Conservation (phyloP, 75 land plant genomes). For the Chamaecyparis obtusa region DNA sequence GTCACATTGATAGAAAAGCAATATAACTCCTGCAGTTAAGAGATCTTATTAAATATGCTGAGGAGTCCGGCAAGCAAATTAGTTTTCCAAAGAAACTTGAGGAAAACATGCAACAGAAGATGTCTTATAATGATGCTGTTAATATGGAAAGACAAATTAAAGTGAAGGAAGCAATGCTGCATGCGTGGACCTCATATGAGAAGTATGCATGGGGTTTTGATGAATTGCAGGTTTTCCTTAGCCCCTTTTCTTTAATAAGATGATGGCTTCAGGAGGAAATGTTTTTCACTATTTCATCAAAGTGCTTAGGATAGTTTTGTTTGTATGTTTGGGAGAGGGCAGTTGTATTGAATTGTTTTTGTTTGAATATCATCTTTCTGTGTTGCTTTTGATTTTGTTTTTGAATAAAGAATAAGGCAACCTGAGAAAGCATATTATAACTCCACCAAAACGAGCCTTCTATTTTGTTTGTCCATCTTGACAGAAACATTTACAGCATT, state of each 20-base stretch:
- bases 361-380: not conserved
- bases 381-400: not conserved
- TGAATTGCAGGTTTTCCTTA: slow-evolving; percentile 75
- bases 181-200: slow-evolving; percentile 95
- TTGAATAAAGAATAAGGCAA: not conserved
- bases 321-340: not conserved
- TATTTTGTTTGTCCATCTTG: not conserved
- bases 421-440: not conserved
- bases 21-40: slow-evolving; percentile 18
- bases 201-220: slow-evolving; percentile 98
- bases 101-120: not conserved
- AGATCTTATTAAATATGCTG: slow-evolving; percentile 18
- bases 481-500: not conserved
- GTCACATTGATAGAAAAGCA: not conserved
- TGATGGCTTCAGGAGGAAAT: not conserved
- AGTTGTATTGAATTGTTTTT: not conserved
- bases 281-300: not conserved
- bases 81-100: slow-evolving; percentile 3
- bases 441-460: not conserved
- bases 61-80: slow-evolving; percentile 15
- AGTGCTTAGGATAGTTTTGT: not conserved
- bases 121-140: slow-evolving; percentile 18
- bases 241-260: not conserved
- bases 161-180: slow-evolving; percentile 93
- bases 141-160: slow-evolving; percentile 65